Conservation (phyloP, 2,329 filamentous ascomycete species). For the Apiospora hydei region DNA sequence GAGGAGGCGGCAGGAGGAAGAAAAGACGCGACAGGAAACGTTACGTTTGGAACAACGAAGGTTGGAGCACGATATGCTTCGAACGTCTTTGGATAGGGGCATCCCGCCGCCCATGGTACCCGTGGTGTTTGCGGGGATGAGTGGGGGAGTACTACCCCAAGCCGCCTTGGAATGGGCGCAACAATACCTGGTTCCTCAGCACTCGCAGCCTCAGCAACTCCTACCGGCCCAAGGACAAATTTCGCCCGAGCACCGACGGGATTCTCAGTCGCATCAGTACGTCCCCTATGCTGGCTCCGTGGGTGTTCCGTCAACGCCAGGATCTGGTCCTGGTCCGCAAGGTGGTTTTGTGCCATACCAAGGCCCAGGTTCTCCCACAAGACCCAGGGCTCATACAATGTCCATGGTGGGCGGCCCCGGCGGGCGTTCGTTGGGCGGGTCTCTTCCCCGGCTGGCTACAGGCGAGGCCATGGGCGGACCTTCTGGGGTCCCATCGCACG, state of each 20-base stretch:
- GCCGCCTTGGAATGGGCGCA: constrained; percentile 72
- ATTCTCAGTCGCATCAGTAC: constrained; percentile 56
- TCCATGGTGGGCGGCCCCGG: constrained; percentile 45
- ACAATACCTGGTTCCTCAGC: constrained; percentile 59
- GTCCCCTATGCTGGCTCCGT: constrained; percentile 50
- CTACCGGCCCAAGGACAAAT: constrained; percentile 56
- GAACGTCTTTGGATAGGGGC: constrained; percentile 71
- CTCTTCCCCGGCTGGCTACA: constrained; percentile 55
- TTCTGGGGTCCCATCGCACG: constrained; percentile 49
- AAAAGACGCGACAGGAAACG: constrained; percentile 70
- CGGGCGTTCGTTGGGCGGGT: constrained; percentile 47
- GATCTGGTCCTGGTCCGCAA: constrained; percentile 48
- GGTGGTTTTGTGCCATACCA: constrained; percentile 52
- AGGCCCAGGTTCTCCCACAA: constrained; percentile 56
- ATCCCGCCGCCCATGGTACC: constrained; percentile 79
- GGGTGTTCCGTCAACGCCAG: constrained; percentile 52
- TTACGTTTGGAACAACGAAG: constrained; percentile 75
- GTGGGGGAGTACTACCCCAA: constrained; percentile 66
- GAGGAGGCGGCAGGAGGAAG: constrained; percentile 75
- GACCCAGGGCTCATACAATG: constrained; percentile 58
- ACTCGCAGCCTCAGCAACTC: constrained; percentile 36
- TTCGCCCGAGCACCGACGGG: constrained; percentile 63
- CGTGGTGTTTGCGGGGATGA: constrained; percentile 76
- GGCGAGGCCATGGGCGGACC: constrained; percentile 48
- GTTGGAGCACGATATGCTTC: constrained; percentile 76